Evolutionary conservation across 768 basidiomycete species (phyloP), one percentile per base, ranked within the genome.

Genomic region (Suillus americanus): DNA sequence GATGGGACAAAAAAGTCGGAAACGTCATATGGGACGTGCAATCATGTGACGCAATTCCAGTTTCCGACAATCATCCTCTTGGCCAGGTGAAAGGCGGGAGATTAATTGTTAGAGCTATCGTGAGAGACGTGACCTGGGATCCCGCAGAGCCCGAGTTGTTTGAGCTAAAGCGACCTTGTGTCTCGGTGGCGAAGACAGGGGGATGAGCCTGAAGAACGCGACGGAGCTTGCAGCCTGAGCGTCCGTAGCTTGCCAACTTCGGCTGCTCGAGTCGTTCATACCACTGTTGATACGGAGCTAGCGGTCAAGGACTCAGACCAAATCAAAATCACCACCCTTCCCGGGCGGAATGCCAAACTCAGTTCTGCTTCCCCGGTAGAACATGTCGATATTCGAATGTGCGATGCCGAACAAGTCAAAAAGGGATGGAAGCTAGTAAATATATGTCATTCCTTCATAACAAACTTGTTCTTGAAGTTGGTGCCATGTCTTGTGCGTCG

Each of bases 101-200:
- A 23, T 57, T 60, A 9, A 45, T 30, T 10, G 62, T 59, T 13
- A 41, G 55, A 63, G 56, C 56, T 18, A 56, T 63, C 16, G 20
- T 60, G 33, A 63, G 33, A 45, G 55, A 46, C 16, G 62, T 46
- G 56, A 20, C 55, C 23, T 63, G 62, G 62, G 62, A 63, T 18
- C 37, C 37, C 5, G 37, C 37, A 14, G 56, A 63, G 28, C n/a
- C 41, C 6, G 40, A 63, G 28, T 40, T 63, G 10, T 63, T 56
- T 10, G 55, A 63, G 62, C 10, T 25, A 4, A 40, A 45, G 55
- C 23, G 13, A 20, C 30, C 30, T 2, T 12, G 18, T 53, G 8
- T 28, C 13, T 54, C 33, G 10, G 33, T 35, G 20, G 20, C 10
- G 33, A 35, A 54, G 20, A 54, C 20, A n/a, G 5, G 41, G 41